phyloP scores from a whole-genome alignment of 2,329 filamentous ascomycete species.

The Pezicula radicicola region DNA sequence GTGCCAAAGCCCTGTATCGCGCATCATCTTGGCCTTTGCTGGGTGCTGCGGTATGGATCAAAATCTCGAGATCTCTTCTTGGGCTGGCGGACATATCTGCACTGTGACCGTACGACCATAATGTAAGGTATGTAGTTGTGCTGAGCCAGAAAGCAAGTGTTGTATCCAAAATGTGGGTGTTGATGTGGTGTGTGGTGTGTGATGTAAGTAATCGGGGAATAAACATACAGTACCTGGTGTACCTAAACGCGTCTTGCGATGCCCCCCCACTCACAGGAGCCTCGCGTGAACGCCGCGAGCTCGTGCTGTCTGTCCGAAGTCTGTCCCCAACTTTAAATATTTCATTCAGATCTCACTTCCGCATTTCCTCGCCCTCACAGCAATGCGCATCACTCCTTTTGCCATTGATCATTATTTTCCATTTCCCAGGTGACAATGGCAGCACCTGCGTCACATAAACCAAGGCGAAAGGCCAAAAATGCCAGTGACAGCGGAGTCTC shows the following conservation, averaged over 20 bases:
- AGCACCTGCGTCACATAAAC: constrained; percentile 51
- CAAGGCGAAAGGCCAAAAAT: constrained; percentile 56
- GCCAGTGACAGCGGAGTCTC: constrained; percentile 30
- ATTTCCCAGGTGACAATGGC: constrained; percentile 41
- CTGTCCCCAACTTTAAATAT: too few relatives aligned
- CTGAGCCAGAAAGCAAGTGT: background rate
- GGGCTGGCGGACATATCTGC: constrained; percentile 14
- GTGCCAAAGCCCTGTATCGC: constrained; percentile 26
- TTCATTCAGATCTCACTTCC: too few relatives aligned
- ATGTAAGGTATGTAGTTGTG: background rate
- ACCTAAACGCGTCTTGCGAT: too few relatives aligned
- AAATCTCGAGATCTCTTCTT: constrained; percentile 25
- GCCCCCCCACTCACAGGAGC: too few relatives aligned
- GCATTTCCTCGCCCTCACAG: background rate
- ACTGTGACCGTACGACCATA: background rate
- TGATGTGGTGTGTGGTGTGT: too few relatives aligned
- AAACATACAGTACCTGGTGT: too few relatives aligned
- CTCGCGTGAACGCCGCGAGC: too few relatives aligned
- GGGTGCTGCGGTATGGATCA: constrained; percentile 28
- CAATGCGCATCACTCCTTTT: constrained; percentile 2
- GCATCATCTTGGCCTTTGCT: constrained; percentile 28
- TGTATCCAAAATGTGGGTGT: too few relatives aligned
- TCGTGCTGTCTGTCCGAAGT: too few relatives aligned
- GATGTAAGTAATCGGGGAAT: too few relatives aligned
- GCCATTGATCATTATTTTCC: background rate